These are phyloP conservation scores for Apiospora aurea DNA, from an alignment of 2,329 filamentous ascomycete genomes.

Conservation along the genomic window DNA sequence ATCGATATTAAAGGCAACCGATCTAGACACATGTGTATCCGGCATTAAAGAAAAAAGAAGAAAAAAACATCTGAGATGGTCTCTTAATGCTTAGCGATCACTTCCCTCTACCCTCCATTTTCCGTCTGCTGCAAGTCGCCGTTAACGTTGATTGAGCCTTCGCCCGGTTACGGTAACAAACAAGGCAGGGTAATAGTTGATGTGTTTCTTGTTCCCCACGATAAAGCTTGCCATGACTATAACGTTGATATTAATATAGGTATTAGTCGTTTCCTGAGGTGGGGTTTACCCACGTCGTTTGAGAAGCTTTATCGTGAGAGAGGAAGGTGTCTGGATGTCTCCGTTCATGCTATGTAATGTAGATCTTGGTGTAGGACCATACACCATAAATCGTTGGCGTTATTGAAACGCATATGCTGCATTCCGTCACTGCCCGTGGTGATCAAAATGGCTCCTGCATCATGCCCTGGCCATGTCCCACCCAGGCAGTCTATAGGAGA, in stretches of 20 bases:
- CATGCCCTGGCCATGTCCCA: neutral
- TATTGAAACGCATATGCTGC: conserved; percentile 2
- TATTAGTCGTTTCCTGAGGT: conserved; percentile 5
- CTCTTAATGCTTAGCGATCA: neutral
- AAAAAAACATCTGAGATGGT: neutral
- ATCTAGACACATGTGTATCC: neutral
- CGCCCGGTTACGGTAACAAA: neutral
- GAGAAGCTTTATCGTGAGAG: neutral
- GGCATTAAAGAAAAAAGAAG: neutral
- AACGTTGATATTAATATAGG: conserved; percentile 9
- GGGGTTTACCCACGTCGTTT: conserved; percentile 9
- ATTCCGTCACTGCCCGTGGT: neutral
- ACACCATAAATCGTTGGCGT: neutral
- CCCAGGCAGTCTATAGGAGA: neutral
- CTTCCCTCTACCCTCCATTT: neutral
- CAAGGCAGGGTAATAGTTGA: neutral
- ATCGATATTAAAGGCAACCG: neutral
- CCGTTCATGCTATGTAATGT: neutral
- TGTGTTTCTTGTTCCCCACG: neutral
- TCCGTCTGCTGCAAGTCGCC: neutral
- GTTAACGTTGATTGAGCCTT: neutral
- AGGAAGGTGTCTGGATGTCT: neutral
- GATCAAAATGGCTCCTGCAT: neutral
- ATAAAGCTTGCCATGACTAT: neutral
- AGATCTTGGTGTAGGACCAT: neutral